Conservation (phyloP, 2,329 filamentous ascomycete species). For the Mariannaea elegans region DNA sequence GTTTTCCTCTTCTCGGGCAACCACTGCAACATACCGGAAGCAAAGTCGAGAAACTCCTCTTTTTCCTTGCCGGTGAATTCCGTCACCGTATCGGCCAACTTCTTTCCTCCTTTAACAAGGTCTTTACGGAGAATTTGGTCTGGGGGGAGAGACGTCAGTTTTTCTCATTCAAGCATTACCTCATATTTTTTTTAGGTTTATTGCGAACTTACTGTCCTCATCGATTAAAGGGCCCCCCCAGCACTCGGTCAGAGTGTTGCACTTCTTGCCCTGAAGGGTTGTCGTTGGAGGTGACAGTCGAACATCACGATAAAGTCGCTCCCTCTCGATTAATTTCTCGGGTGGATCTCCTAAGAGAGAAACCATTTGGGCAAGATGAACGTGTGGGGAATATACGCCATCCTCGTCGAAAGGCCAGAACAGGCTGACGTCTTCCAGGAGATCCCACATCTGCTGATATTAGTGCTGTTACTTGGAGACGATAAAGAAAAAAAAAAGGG, state of each 20-base stretch:
- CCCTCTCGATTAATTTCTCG: slow-evolving; percentile 19
- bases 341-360: slow-evolving; percentile 30
- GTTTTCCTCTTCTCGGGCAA: slow-evolving; percentile 37
- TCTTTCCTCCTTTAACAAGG: slow-evolving; percentile 4
- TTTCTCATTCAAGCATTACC: background rate
- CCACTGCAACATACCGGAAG: slow-evolving; percentile 35
- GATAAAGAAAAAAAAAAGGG: background rate
- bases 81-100: slow-evolving; percentile 30
- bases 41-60: slow-evolving; percentile 32
- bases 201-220: background rate
- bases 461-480: background rate
- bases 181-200: too few species aligned
- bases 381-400: slow-evolving; percentile 35
- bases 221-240: slow-evolving; percentile 35
- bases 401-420: slow-evolving; percentile 30
- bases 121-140: slow-evolving; percentile 21
- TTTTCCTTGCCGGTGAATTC: slow-evolving; percentile 31
- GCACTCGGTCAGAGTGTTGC: slow-evolving; percentile 31
- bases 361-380: slow-evolving; percentile 34
- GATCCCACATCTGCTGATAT: slow-evolving; percentile 35
- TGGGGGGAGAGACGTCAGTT: background rate
- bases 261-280: slow-evolving; percentile 4
- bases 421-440: slow-evolving; percentile 29
- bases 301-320: slow-evolving; percentile 24
- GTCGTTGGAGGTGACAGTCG: slow-evolving; percentile 3